Base-by-base conservation (phyloP, 2,329 filamentous ascomycete species). In the Trichoderma cornu-damae region DNA sequence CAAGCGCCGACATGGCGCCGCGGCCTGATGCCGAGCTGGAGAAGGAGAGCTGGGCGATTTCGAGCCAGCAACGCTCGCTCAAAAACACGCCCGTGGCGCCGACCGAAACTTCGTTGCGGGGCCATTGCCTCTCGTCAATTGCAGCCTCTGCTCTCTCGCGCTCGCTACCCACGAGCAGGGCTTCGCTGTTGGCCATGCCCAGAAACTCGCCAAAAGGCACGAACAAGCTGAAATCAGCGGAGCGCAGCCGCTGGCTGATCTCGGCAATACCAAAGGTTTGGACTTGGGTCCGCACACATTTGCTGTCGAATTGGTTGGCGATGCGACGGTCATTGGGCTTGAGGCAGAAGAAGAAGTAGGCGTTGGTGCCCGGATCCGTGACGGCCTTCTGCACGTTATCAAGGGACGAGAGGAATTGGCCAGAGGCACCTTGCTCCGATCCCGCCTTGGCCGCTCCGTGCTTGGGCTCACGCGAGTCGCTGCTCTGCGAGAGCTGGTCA, bases 271-370 rank as follows among this genome's bases (percentile, higher is more conserved):
- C 94, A 64, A 97, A 90, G 0, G 91, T 96, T 69, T 97, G 93
- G 1, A 99, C 83, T 69, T 99, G 94, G 9, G 89, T 89, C 3
- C 94, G 86, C 20, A 99, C 94, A 69, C 94, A 99, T 73, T 97
- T 97, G 81, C 91, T 96, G 72, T 99, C 94, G 66, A 97, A 99
- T 68, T 99, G 94, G 65, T 99, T 99, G 61, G 94, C 93, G 63
- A 99, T 99, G 49, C 94, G 86, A 53, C 94, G 84, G 70, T 99
- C 94, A 65, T 99, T 99, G 20, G 94, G 93, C 74, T 99, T 99
- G 62, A 99, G 75, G 68, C 94, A 99, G 73, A 99, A 96, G 43
- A 99, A 83, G 65, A 96, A 97, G 73, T 99, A 99, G 1, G 88
- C 84, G 67, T 99, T 99, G 9, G 91, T 89, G 67, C 91, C 89